Base-by-base conservation (phyloP, 129 eudicot species). In the Centrapalus pauciflorus region DNA sequence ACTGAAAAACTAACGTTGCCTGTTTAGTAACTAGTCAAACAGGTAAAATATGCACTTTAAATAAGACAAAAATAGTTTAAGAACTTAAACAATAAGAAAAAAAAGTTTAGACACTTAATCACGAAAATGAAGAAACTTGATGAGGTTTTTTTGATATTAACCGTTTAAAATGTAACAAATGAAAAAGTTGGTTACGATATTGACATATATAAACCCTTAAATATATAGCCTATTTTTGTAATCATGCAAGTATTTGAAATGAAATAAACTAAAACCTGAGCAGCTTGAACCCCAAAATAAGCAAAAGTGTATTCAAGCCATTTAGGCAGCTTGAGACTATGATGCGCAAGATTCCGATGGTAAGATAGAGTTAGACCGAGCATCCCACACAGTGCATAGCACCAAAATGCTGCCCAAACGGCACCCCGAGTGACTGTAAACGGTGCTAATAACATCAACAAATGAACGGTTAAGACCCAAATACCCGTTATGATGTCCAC, bases 251-350 rank as follows among this genome's bases (percentile, higher is more conserved):
- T 27, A 69, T 68, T 1, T 8, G 11, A 50, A 16, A 2, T n/a
- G 29, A 30, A 9, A 37, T 12, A 5, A 0, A 50, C 14, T 6
- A 35, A 45, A 19, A 90, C 97, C 97, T 91, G 96, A 74, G 79
- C 80, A 21, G 96, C 85, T 21, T 69, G 89, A 72, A 77, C 87
- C 1, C 90, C 94, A 27, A 85, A 72, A 56, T 91, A 87, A 20
- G 97, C 96, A 66, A 80, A 91, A 7, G 79, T 71, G 64, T 91
- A 91, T 67, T 91, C 97, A 0, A 87, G 96, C 96, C 94, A 87
- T 75, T 87, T 91, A 13, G 96, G 96, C 37, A 91, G 74, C 76
- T 82, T 91, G 51, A 87, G 78, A 75, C 94, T 85, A 74, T 79
- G 71, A 65, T 91, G 97, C 45, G 94, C 81, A 55, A 91, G 83